Evolutionary conservation across 805 yeast genomes (phyloP).

Genomic region (Suhomyces sp.): DNA sequence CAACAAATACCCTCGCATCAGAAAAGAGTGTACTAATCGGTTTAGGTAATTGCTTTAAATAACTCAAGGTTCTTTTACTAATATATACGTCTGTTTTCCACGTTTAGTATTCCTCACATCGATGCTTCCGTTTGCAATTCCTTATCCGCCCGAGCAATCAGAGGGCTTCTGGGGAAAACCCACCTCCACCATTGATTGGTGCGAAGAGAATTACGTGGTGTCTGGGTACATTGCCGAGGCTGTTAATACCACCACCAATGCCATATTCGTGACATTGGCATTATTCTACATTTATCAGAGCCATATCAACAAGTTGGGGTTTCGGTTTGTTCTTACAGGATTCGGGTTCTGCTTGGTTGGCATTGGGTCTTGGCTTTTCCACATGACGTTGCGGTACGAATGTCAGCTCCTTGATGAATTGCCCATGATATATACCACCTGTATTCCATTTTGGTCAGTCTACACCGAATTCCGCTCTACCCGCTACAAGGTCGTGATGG

Average conservation of each 20-base stretch:
- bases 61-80: neutral
- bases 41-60: neutral
- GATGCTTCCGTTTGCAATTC: constrained; percentile 49
- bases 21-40: neutral
- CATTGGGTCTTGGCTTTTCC: constrained; percentile 91
- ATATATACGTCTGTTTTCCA: neutral
- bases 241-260: constrained; percentile 79
- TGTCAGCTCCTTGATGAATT: constrained; percentile 91
- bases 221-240: constrained; percentile 86
- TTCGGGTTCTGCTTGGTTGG: constrained; percentile 88
- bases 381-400: constrained; percentile 89
- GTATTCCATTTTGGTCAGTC: constrained; percentile 87
- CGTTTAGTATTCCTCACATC: neutral
- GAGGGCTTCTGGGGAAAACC: constrained; percentile 76
- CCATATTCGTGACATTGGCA: constrained; percentile 53
- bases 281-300: constrained; percentile 63
- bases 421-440: constrained; percentile 98
- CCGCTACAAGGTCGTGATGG: constrained; percentile 44
- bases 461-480: constrained; percentile 55
- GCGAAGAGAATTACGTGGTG: constrained; percentile 94
- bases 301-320: constrained; percentile 57
- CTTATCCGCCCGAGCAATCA: constrained; percentile 55
- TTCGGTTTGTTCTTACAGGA: constrained; percentile 66
- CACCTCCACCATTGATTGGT: constrained; percentile 98
- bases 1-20: too few species aligned